Conservation (phyloP, 345 rosid species). For the Euphorbia lathyris region DNA sequence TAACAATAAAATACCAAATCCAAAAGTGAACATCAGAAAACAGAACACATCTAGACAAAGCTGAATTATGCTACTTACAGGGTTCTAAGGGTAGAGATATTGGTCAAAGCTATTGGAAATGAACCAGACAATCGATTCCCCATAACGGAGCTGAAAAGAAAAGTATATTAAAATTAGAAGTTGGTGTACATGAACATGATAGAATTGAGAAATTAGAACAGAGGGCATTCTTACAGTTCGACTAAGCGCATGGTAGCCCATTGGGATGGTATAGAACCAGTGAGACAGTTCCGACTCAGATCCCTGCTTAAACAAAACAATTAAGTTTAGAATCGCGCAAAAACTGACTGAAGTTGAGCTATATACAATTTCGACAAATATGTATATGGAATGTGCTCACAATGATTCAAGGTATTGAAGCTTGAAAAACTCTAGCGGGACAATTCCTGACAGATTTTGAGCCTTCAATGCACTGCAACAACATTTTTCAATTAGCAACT, state of each 20-base stretch:
- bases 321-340: background rate
- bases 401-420: constrained; percentile 57
- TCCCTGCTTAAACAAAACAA: constrained; percentile 43
- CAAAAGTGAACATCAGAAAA: background rate
- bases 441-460: constrained; percentile 59
- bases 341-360: background rate
- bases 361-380: background rate
- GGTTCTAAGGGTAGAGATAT: constrained; percentile 56
- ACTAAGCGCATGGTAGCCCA: constrained; percentile 71
- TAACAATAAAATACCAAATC: too few species aligned
- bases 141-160: constrained; percentile 63
- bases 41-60: background rate
- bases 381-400: constrained; percentile 40
- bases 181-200: too few species aligned
- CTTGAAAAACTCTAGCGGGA: constrained; percentile 73
- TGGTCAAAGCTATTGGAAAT: constrained; percentile 68
- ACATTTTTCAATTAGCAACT: too few species aligned
- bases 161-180: too few species aligned
- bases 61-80: constrained; percentile 45
- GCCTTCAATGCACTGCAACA: constrained; percentile 55
- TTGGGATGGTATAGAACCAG: constrained; percentile 70
- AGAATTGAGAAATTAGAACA: too few species aligned
- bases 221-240: constrained; percentile 42
- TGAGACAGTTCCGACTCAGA: constrained; percentile 70
- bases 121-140: constrained; percentile 82